Percentiles rank a stretch among this genome's conserved stretches.
These are phyloP conservation scores for Phytophthora ramorum DNA, from an alignment of 352 stramenopile species.

Conservation along the genomic window DNA sequence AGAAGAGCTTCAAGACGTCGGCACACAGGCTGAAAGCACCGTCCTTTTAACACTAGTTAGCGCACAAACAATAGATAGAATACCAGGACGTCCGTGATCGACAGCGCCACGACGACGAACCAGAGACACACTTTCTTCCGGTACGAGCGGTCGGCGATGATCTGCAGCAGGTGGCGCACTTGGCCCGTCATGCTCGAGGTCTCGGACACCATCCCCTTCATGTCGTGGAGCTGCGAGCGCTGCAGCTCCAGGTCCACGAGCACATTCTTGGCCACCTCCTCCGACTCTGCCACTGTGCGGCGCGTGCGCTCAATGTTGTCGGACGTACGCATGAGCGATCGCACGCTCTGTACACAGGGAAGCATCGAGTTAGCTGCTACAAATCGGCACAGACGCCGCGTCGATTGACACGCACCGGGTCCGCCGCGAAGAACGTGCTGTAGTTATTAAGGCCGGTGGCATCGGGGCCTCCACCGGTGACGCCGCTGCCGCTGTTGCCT, in stretches of 20 bases:
- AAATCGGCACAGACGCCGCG: not conserved
- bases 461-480: conserved; percentile 38
- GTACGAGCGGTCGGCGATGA: conserved; percentile 75
- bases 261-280: conserved; percentile 74
- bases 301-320: conserved; percentile 80
- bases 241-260: conserved; percentile 84
- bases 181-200: conserved; percentile 73
- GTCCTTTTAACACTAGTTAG: conserved; percentile 22
- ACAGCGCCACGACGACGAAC: conserved; percentile 69
- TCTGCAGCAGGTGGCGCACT: conserved; percentile 68
- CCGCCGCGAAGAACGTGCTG: conserved; percentile 68
- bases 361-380: not conserved
- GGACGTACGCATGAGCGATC: conserved; percentile 69
- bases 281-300: conserved; percentile 66
- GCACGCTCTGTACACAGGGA: conserved; percentile 51
- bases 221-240: conserved; percentile 80
- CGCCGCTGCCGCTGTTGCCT: conserved; percentile 27
- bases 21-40: not conserved
- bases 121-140: conserved; percentile 78
- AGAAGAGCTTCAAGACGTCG: not conserved
- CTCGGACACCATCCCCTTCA: conserved; percentile 82
- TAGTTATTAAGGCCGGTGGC: conserved; percentile 63
- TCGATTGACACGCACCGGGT: conserved; percentile 46
- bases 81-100: conserved; percentile 72
- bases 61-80: conserved; percentile 90